Evolutionary conservation across 1,284 basidiomycete species (phyloP), one percentile per base, ranked within the genome.

Genomic region (Xerocomus nothofagi): DNA sequence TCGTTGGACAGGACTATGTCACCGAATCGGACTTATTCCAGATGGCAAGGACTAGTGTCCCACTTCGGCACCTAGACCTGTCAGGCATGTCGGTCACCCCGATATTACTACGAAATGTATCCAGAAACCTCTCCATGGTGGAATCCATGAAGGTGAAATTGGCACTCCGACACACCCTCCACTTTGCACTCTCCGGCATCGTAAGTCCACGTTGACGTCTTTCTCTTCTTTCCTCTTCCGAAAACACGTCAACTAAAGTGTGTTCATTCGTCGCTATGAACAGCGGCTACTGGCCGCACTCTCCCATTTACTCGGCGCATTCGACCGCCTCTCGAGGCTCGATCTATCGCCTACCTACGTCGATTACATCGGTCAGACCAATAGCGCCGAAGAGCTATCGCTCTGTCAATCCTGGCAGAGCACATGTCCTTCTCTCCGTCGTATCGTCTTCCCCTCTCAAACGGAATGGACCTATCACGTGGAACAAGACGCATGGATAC

Each of bases 91-190:
- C 75, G 50, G 77, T 79, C 47, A 80, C 82, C 23, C 81, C 80
- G 30, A 65, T 72, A 45, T 72, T 82, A 39, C 70, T 85, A 39
- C 72, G 78, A 51, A 78, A 78, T 61, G 66, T 84, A 57, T 78
- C 82, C 39, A 70, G 67, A 26, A 72, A 78, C 60, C 71, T 84
- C 47, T 67, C 72, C 37, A 69, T 69, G 44, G 62, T 85, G 40
- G 74, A 80, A 60, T 71, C 66, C 34, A 70, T 85, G 58, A 74
- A 73, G 52, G 71, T 85, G 44, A 74, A 72, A 56, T 75, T 86
- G 40, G 81, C 82, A n/a, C 70, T 86, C 18, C 70, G 81, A 39
- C 82, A 84, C 58, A 84, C 82, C 2, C 71, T 84, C 31, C 82
- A 84, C 57, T 81, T 79, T 57, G 74, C 81, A 26, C 17, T 38